Evolutionary conservation across 257 asterid species (phyloP), one percentile per base, ranked within the genome.

Genomic region (Voacanga thouarsii): DNA sequence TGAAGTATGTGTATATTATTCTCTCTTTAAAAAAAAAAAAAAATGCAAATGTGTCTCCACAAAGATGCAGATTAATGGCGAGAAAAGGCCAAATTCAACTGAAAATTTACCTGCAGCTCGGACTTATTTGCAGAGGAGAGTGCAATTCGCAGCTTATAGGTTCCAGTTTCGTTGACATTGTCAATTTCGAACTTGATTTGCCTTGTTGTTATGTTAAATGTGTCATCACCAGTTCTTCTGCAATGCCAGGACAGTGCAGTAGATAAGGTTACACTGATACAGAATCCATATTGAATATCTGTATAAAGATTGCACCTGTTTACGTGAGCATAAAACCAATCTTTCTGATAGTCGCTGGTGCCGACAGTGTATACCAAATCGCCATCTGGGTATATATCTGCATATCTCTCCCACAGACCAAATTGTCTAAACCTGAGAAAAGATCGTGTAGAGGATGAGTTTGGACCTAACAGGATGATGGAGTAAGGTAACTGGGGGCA

Each of bases 401-500:
- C 80, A 87, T 92, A 92, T 84, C 90, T 90, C 64, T 93, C 97
- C 97, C 97, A 93, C 11, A 93, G 82, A 75, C 97, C 97, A 78
- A 91, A 91, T 83, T 93, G 97, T 78, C 97, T 89, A 82, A 93
- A 92, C 80, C 96, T 92, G 89, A 68, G 60, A 61, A 77, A 51
- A 7, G 28, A 82, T 74, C 15, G 23, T 23, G 41, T 30, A 16
- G 28, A 30, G 2, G 39, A 24, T 74, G 55, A 78, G 43, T 73
- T 71, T 55, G 45, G 63, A 4, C 47, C 44, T 65, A 65, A 65
- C 0, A 16, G 23, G n/a, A n/a, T n/a, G 14, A 14, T 21, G 14
- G 64, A 57, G 3, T 57, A 57, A 57, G 23, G 30, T 57, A 30
- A 21, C 8, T 41, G 26, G 19, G 21, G 30, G 30, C 50, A 68